Conservation (phyloP, 2,329 filamentous ascomycete species). For the Aspergillus tubingensis region DNA sequence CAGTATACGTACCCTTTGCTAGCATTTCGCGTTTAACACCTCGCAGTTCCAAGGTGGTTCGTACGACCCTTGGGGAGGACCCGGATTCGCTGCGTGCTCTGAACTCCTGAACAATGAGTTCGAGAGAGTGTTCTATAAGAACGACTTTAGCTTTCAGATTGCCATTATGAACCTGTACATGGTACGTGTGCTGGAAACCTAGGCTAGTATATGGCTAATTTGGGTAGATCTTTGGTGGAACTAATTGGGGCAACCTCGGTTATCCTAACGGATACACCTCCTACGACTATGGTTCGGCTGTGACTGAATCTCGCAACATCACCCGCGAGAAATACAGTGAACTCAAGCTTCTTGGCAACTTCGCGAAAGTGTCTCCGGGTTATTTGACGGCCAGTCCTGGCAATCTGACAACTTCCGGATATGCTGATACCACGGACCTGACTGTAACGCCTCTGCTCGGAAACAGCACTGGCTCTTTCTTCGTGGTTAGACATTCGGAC, state of each 20-base stretch:
- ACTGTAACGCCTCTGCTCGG: conserved; percentile 64
- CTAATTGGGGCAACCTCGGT: conserved; percentile 80
- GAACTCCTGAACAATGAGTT: conserved; percentile 71
- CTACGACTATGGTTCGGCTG: conserved; percentile 64
- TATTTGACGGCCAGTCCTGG: conserved; percentile 65
- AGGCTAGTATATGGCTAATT: not conserved
- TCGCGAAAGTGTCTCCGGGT: conserved; percentile 69
- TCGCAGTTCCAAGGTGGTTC: conserved; percentile 67
- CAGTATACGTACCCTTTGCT: conserved; percentile 9
- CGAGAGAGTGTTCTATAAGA: conserved; percentile 78
- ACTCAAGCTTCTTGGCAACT: conserved; percentile 74
- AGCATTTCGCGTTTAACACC: conserved; percentile 6
- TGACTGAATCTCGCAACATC: conserved; percentile 69
- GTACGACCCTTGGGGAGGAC: conserved; percentile 74
- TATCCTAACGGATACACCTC: conserved; percentile 66
- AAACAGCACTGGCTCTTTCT: conserved; percentile 57
- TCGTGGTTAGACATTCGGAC: conserved; percentile 66
- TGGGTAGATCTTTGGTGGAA: conserved; percentile 67
- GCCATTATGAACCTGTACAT: conserved; percentile 75
- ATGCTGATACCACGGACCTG: conserved; percentile 56
- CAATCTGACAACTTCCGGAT: conserved; percentile 41
- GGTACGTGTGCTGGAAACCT: conserved; percentile 46
- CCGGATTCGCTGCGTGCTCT: conserved; percentile 68
- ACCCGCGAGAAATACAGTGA: conserved; percentile 77
- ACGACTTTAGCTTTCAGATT: conserved; percentile 65